A percentile compares a stretch with the other conserved stretches of the same genome.
phyloP scores from a whole-genome alignment of 371 early-diverging fungal species.

The Blyttiomyces sp. region DNA sequence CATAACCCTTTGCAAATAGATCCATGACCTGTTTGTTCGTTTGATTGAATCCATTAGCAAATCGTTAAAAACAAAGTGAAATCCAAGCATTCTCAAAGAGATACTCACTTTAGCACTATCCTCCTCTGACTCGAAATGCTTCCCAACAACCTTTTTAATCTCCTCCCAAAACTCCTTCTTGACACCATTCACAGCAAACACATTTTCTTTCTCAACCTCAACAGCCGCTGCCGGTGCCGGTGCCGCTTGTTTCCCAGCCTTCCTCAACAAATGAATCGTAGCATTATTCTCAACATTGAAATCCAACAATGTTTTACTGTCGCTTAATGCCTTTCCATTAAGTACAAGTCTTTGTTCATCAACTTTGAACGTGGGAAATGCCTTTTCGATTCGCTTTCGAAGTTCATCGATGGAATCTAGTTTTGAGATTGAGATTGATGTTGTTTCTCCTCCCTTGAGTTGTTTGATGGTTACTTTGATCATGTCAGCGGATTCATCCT shows the following conservation, averaged over 20 bases:
- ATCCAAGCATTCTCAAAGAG: too few species aligned
- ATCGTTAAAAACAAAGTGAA: too few species aligned
- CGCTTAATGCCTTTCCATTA: slow-evolving; percentile 8
- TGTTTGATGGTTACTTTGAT: slow-evolving; percentile 5
- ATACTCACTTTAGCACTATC: not conserved
- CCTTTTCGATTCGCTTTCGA: not conserved
- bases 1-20: too few species aligned
- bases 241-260: not conserved
- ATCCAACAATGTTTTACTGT: slow-evolving; percentile 12
- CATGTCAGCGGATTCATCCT: too few species aligned
- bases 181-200: not conserved
- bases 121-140: not conserved
- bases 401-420: slow-evolving; percentile 5
- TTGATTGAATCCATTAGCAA: too few species aligned
- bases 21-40: too few species aligned
- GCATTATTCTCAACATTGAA: slow-evolving; percentile 1
- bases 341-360: slow-evolving; percentile 6
- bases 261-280: slow-evolving; percentile 10
- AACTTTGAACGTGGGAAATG: not conserved
- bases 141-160: not conserved
- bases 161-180: slow-evolving; percentile 2
- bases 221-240: not conserved
- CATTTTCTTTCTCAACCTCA: too few species aligned
- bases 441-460: slow-evolving; percentile 3
- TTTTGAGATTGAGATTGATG: not conserved